These are phyloP conservation scores for Cucumis hystrix DNA, from an alignment of 306 rosid genomes.

Conservation along the genomic window DNA sequence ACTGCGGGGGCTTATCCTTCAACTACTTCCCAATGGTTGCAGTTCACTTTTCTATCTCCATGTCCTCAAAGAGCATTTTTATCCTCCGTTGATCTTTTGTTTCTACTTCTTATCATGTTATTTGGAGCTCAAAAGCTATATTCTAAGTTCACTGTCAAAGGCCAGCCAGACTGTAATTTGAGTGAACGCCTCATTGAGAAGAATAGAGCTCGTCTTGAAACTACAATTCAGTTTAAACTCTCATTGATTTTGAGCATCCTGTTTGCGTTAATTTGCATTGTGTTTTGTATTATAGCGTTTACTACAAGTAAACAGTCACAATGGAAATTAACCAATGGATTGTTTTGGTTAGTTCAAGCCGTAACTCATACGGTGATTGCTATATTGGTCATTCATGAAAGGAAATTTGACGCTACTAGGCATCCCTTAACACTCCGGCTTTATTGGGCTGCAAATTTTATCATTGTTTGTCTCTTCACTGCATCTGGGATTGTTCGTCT, in stretches of 20 bases:
- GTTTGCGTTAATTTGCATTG: conserved; percentile 29
- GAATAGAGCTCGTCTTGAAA: conserved; percentile 13
- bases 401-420: conserved; percentile 34
- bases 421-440: conserved; percentile 63
- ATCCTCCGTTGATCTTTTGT: conserved; percentile 32
- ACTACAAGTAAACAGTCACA: conserved; percentile 9
- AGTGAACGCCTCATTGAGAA: conserved; percentile 35
- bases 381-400: conserved; percentile 45
- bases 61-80: conserved; percentile 75
- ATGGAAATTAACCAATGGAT: conserved; percentile 49
- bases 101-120: conserved; percentile 31
- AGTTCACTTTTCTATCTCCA: conserved; percentile 66
- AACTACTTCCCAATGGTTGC: conserved; percentile 37
- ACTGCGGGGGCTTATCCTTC: conserved; percentile 20
- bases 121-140: conserved; percentile 43
- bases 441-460: conserved; percentile 48
- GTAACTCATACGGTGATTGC: conserved; percentile 41
- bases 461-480: conserved; percentile 35
- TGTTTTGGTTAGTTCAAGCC: conserved; percentile 64
- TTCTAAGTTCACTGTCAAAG: conserved; percentile 28
- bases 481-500: conserved; percentile 57
- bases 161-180: conserved; percentile 19
- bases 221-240: conserved; percentile 45
- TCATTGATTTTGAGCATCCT: conserved; percentile 31
- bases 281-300: conserved; percentile 32